These are phyloP conservation scores for Ophiostoma ips DNA, from an alignment of 2,329 filamentous ascomycete species.

Conservation along the genomic window DNA sequence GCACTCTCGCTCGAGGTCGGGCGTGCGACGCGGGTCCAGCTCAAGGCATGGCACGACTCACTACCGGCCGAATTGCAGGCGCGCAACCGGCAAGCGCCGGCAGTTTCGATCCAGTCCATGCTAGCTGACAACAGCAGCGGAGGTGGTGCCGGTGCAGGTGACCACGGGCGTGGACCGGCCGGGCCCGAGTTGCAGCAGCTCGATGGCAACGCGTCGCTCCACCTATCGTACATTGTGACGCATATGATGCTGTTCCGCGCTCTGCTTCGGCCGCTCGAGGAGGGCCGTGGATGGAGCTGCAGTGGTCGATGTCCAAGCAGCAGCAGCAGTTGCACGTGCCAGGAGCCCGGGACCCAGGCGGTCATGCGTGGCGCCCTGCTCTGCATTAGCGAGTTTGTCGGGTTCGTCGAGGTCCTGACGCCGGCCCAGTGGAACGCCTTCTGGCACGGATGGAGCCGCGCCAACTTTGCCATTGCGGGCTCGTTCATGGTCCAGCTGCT, in stretches of 20 bases:
- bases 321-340: too few relatives aligned
- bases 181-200: slow-evolving; percentile 9
- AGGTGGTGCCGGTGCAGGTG: too few relatives aligned
- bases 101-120: too few relatives aligned
- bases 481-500: slow-evolving; percentile 12
- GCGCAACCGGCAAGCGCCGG: too few relatives aligned
- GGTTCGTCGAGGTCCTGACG: slow-evolving; percentile 13
- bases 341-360: slow-evolving; percentile 6
- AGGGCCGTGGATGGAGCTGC: too few relatives aligned
- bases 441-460: slow-evolving; percentile 15
- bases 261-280: slow-evolving; percentile 20
- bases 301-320: too few relatives aligned
- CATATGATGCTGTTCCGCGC: slow-evolving; percentile 23
- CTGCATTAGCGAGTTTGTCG: slow-evolving; percentile 13
- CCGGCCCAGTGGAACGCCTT: slow-evolving; percentile 13
- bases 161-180: too few relatives aligned
- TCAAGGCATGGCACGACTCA: slow-evolving; percentile 21
- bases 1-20: slow-evolving; percentile 19
- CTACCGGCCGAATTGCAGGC: slow-evolving; percentile 12
- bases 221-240: slow-evolving; percentile 21
- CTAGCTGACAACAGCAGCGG: background rate
- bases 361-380: slow-evolving; percentile 10
- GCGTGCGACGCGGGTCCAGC: slow-evolving; percentile 15
- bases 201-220: slow-evolving; percentile 19
- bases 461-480: slow-evolving; percentile 13